These are phyloP conservation scores for Phytopythium sindhum DNA, from an alignment of 352 stramenopile species.

Conservation along the genomic window DNA sequence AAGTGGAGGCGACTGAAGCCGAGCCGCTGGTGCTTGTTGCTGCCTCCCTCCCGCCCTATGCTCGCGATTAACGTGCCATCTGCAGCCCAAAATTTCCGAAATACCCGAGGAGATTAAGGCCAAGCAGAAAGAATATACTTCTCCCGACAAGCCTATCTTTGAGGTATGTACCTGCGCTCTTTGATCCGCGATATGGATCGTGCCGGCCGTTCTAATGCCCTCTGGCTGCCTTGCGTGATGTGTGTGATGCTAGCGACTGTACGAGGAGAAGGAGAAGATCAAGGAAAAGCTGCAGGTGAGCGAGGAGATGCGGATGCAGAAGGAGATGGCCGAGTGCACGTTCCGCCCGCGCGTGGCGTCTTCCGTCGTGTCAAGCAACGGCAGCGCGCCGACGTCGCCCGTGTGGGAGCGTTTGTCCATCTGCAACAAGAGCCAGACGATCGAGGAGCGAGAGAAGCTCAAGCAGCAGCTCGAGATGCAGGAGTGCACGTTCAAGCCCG, in stretches of 20 bases:
- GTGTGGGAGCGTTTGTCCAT: constrained; percentile 75
- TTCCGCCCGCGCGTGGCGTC: constrained; percentile 70
- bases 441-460: constrained; percentile 73
- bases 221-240: not conserved
- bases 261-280: constrained; percentile 74
- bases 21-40: not conserved
- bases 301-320: constrained; percentile 62
- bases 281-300: constrained; percentile 76
- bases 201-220: not conserved
- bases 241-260: constrained; percentile 50
- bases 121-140: constrained; percentile 50
- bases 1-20: constrained; percentile 4
- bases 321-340: constrained; percentile 79
- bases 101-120: constrained; percentile 52
- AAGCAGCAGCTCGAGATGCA: constrained; percentile 71
- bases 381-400: constrained; percentile 28
- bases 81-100: constrained; percentile 55
- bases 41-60: constrained; percentile 1
- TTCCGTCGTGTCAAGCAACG: constrained; percentile 22
- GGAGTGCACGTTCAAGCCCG: constrained; percentile 80
- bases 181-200: constrained; percentile 11
- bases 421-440: constrained; percentile 76
- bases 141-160: constrained; percentile 71
- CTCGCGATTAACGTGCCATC: constrained; percentile 9
- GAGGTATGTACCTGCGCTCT: constrained; percentile 42